These are phyloP conservation scores for Davidsoniella neocaledoniae DNA, from an alignment of 2,329 filamentous ascomycete genomes.

Conservation along the genomic window DNA sequence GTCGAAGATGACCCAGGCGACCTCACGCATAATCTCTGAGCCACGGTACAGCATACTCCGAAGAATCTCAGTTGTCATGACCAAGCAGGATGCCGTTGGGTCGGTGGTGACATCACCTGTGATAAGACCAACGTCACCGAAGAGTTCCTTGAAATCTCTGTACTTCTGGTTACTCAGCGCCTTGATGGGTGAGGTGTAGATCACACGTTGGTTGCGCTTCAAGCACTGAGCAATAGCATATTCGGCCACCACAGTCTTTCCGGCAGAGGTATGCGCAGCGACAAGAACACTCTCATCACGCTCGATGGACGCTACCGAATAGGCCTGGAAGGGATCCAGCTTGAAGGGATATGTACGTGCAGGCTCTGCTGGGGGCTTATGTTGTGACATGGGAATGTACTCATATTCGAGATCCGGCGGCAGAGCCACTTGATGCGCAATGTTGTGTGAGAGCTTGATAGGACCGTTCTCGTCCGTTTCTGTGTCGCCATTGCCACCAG, in stretches of 20 bases:
- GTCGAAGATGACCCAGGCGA: slow-evolving; percentile 96
- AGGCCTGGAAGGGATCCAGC: slow-evolving; percentile 91
- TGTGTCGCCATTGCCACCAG: slow-evolving; percentile 21
- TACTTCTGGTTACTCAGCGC: slow-evolving; percentile 98
- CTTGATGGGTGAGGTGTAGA: slow-evolving; percentile 99
- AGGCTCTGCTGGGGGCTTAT: slow-evolving; percentile 75
- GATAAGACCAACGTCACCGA: slow-evolving; percentile 95
- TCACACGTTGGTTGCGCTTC: slow-evolving; percentile 93
- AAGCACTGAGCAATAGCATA: slow-evolving; percentile 96
- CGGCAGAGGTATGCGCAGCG: slow-evolving; percentile 91
- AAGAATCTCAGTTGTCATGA: slow-evolving; percentile 99
- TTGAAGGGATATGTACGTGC: slow-evolving; percentile 77
- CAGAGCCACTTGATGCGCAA: slow-evolving; percentile 91
- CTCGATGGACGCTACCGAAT: slow-evolving; percentile 89
- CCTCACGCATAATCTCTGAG: slow-evolving; percentile 98
- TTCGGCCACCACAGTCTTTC: slow-evolving; percentile 95
- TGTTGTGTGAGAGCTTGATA: slow-evolving; percentile 85
- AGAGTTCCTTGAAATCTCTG: slow-evolving; percentile 85
- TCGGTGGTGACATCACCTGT: slow-evolving; percentile 99
- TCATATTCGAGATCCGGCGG: slow-evolving; percentile 88
- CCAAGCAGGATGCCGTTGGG: slow-evolving; percentile 88
- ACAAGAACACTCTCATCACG: slow-evolving; percentile 91
- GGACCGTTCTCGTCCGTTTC: slow-evolving; percentile 34
- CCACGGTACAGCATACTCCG: slow-evolving; percentile 96
- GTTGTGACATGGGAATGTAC: slow-evolving; percentile 86